Percentiles rank a stretch among this genome's conserved stretches.
These are phyloP conservation scores for Botrytis sinoallii DNA, from an alignment of 2,329 filamentous ascomycete species.

Conservation along the genomic window DNA sequence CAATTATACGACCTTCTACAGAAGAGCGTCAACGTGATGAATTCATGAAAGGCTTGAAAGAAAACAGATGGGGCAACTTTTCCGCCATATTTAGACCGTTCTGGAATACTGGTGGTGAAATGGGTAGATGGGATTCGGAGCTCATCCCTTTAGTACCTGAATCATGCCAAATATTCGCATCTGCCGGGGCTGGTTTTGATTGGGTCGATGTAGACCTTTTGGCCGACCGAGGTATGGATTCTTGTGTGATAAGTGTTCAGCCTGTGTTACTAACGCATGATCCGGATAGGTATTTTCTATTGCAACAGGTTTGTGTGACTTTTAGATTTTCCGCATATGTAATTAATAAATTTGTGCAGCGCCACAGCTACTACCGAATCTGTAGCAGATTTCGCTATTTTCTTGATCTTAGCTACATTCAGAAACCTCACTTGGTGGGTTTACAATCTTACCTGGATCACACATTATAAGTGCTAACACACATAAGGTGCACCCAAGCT, in stretches of 20 bases:
- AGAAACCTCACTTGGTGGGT: constrained; percentile 61
- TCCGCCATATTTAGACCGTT: constrained; percentile 53
- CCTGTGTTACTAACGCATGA: neutral
- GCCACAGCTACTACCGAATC: constrained; percentile 68
- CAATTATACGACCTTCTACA: constrained; percentile 48
- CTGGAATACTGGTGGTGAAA: constrained; percentile 63
- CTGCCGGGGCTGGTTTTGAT: constrained; percentile 61
- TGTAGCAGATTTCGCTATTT: constrained; percentile 68
- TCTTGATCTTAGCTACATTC: constrained; percentile 67
- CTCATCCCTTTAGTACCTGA: constrained; percentile 52
- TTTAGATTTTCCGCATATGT: neutral
- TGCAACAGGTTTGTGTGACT: constrained; percentile 53
- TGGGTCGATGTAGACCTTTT: constrained; percentile 60
- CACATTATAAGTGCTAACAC: neutral
- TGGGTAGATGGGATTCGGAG: constrained; percentile 61
- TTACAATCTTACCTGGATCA: neutral
- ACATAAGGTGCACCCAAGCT: constrained; percentile 32
- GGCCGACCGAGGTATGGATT: constrained; percentile 48
- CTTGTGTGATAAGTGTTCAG: neutral
- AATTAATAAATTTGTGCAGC: constrained; percentile 32
- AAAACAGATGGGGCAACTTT: constrained; percentile 55
- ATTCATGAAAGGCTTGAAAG: constrained; percentile 49
- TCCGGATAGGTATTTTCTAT: constrained; percentile 54
- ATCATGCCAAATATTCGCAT: constrained; percentile 55
- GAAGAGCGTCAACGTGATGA: constrained; percentile 50